Percentiles rank a stretch among this genome's conserved stretches.
phyloP scores from a whole-genome alignment of 768 basidiomycete genomes.

The Postia placenta region DNA sequence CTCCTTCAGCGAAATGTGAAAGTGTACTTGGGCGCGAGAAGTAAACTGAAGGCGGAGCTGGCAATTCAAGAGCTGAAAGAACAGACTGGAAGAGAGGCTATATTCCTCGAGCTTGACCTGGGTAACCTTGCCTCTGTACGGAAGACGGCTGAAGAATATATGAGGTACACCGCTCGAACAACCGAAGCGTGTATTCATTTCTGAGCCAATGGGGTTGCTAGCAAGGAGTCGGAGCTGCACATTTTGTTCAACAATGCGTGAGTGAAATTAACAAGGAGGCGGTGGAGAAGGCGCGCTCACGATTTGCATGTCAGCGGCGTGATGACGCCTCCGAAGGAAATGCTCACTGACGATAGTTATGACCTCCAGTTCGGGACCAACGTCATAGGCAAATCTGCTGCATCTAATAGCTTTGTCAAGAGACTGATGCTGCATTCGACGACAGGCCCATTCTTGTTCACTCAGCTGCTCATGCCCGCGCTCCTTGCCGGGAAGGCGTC shows the following conservation, averaged over 20 bases:
- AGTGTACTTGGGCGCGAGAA: slow-evolving; percentile 26
- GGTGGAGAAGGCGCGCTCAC: too few species aligned
- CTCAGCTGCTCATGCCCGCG: slow-evolving; percentile 43
- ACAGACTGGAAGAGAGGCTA: slow-evolving; percentile 22
- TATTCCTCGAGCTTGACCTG: slow-evolving; percentile 23
- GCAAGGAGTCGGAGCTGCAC: slow-evolving; percentile 41
- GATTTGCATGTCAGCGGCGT: slow-evolving; percentile 33
- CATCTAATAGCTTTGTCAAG: too few species aligned
- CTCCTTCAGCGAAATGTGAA: slow-evolving; percentile 36
- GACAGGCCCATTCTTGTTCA: slow-evolving; percentile 18
- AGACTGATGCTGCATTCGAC: too few species aligned
- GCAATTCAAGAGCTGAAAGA: slow-evolving; percentile 22
- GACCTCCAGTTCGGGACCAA: slow-evolving; percentile 54
- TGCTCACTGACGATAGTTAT: slow-evolving; percentile 40
- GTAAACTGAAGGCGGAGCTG: slow-evolving; percentile 16
- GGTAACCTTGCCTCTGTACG: slow-evolving; percentile 17
- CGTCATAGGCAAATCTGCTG: slow-evolving; percentile 36
- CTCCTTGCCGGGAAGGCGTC: slow-evolving; percentile 34
- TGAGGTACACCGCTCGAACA: neutral
- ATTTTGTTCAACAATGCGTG: slow-evolving; percentile 50
- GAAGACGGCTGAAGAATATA: slow-evolving; percentile 20
- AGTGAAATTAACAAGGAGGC: slow-evolving; percentile 10
- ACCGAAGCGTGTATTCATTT: neutral
- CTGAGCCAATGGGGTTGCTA: slow-evolving; percentile 11
- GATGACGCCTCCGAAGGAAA: slow-evolving; percentile 36